These are phyloP conservation scores for Areca catechu DNA, from an alignment of 176 grass and related monocot species.

Conservation along the genomic window DNA sequence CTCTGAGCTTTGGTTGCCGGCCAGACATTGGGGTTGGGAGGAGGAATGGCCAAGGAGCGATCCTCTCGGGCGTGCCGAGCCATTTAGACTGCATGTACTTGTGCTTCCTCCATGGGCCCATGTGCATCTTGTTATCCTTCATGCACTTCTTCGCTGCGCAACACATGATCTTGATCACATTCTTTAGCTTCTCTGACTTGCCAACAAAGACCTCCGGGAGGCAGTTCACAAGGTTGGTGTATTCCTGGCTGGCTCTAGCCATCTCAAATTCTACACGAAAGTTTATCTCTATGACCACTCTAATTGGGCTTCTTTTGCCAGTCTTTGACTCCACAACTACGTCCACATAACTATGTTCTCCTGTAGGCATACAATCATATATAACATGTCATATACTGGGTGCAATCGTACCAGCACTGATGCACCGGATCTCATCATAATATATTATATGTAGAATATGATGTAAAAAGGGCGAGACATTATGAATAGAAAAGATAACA, in stretches of 20 bases:
- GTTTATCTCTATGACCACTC: constrained; percentile 42
- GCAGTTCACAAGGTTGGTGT: constrained; percentile 37
- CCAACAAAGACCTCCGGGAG: constrained; percentile 67
- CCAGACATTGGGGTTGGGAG: constrained; percentile 15
- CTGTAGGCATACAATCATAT: constrained; percentile 18
- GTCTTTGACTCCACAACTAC: constrained; percentile 37
- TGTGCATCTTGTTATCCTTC: constrained; percentile 71
- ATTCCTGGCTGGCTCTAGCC: constrained; percentile 37
- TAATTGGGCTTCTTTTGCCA: constrained; percentile 31
- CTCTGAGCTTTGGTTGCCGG: constrained; percentile 50
- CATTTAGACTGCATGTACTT: constrained; percentile 97
- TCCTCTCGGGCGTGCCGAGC: constrained; percentile 45
- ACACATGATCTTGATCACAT: constrained; percentile 48
- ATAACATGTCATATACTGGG: too few relatives aligned
- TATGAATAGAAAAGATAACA: too few relatives aligned
- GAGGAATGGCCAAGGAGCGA: constrained; percentile 1
- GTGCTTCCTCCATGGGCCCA: constrained; percentile 69
- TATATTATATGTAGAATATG: too few relatives aligned
- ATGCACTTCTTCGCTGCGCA: constrained; percentile 60
- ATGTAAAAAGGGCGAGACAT: too few relatives aligned
- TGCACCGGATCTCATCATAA: too few relatives aligned
- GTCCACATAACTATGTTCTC: constrained; percentile 60
- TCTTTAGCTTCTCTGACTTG: constrained; percentile 39
- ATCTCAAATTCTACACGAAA: constrained; percentile 70
- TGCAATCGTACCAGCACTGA: too few relatives aligned